These are phyloP conservation scores for Skeletonema menzelii DNA, from an alignment of 108 stramenopile species.

Conservation along the genomic window DNA sequence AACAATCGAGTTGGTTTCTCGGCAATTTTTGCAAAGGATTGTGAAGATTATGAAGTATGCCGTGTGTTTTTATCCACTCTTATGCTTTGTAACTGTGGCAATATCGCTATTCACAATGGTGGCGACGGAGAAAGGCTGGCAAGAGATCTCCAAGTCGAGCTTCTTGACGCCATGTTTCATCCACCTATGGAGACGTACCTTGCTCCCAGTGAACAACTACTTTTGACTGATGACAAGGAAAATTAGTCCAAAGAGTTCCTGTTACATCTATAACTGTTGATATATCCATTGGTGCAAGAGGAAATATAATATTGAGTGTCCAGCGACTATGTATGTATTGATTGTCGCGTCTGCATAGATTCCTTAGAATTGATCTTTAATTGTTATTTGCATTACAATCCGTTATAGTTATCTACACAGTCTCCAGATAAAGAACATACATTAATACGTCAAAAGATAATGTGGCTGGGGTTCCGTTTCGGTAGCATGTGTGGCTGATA, in stretches of 20 bases:
- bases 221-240: not conserved
- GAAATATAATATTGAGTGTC: not conserved
- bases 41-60: constrained; percentile 89
- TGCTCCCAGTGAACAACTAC: not conserved
- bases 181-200: constrained; percentile 57
- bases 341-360: not conserved
- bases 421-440: too few species aligned
- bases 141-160: constrained; percentile 60
- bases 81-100: constrained; percentile 93
- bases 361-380: not conserved
- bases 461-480: not conserved
- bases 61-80: constrained; percentile 94
- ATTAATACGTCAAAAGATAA: not conserved
- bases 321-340: not conserved
- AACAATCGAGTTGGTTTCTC: constrained; percentile 30
- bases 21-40: constrained; percentile 19
- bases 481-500: not conserved
- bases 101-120: constrained; percentile 70
- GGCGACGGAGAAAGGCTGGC: constrained; percentile 49
- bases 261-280: not conserved
- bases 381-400: not conserved
- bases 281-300: not conserved
- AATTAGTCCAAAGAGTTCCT: not conserved
- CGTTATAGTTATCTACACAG: not conserved
- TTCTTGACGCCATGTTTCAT: constrained; percentile 55